Evolutionary conservation across 352 stramenopile genomes (phyloP).

Genomic region (Blastocystis sp.): DNA sequence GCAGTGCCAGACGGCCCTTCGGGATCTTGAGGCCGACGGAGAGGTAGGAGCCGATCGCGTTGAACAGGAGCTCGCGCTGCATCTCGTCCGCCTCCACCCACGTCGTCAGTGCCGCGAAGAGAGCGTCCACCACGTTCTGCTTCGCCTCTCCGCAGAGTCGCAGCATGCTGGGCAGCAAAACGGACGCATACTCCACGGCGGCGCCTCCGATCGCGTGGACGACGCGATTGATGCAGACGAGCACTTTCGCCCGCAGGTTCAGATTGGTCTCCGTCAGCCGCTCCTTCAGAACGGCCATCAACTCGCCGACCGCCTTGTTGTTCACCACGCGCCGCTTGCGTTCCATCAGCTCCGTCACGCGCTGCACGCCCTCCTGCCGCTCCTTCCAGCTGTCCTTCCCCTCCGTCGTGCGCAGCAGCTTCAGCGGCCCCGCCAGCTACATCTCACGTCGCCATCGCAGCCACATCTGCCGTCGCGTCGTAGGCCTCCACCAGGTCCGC

Average conservation of each 20-base stretch:
- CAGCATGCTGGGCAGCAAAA: constrained; percentile 4
- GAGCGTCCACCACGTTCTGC: not conserved
- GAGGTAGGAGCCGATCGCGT: not conserved
- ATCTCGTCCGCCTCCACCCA: not conserved
- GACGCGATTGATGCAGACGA: not conserved
- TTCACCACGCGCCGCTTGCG: not conserved
- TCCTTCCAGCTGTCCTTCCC: constrained; percentile 45
- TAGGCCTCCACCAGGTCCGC: not conserved
- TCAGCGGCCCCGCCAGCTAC: not conserved
- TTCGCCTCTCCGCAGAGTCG: not conserved
- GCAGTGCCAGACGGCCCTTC: not conserved
- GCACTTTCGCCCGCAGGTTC: constrained; percentile 23
- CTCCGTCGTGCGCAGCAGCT: not conserved
- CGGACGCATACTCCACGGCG: not conserved
- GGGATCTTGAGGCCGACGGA: not conserved
- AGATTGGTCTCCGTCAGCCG: constrained; percentile 21
- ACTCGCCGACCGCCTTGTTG: not conserved
- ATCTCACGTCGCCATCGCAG: not conserved
- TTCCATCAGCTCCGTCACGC: not conserved
- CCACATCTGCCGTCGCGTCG: constrained; percentile 4
- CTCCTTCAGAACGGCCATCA: constrained; percentile 2
- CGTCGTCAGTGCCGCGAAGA: not conserved
- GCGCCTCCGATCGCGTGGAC: not conserved
- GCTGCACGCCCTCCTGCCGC: not conserved
- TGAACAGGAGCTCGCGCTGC: not conserved